Evolutionary conservation across 2,329 filamentous ascomycete genomes (phyloP).

Genomic region (Mycocentrospora acerina): DNA sequence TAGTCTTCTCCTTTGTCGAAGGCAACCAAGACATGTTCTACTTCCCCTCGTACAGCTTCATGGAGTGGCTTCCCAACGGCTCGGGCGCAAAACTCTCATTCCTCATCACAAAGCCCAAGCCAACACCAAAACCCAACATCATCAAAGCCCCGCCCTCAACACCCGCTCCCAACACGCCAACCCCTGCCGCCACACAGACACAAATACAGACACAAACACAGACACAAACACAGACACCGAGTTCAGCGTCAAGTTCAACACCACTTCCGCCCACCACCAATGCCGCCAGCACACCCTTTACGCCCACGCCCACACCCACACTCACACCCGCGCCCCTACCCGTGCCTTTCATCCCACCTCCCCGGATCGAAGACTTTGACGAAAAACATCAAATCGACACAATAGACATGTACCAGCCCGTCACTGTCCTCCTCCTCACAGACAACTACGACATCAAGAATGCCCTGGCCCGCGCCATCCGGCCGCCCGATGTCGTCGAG

Average conservation of each 20-base stretch:
- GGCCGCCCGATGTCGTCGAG: constrained; percentile 42
- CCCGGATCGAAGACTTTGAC: constrained; percentile 40
- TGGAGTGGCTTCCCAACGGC: constrained; percentile 65
- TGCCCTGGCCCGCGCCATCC: constrained; percentile 58
- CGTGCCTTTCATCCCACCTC: constrained; percentile 26
- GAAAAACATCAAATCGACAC: constrained; percentile 49
- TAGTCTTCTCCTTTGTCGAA: constrained; percentile 43
- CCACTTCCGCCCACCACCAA: constrained; percentile 1
- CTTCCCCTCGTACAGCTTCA: constrained; percentile 75
- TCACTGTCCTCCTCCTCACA: constrained; percentile 63
- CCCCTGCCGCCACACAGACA: constrained; percentile 1
- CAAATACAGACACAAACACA: too few relatives aligned
- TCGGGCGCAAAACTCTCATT: constrained; percentile 73
- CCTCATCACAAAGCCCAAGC: constrained; percentile 71
- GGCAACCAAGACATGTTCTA: constrained; percentile 70
- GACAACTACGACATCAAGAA: constrained; percentile 55
- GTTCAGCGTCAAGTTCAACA: constrained; percentile 1
- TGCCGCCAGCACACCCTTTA: constrained; percentile 10
- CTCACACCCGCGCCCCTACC: constrained; percentile 1
- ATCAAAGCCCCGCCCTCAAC: constrained; percentile 29
- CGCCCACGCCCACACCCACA: constrained; percentile 8
- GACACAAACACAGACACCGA: too few relatives aligned
- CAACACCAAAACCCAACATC: constrained; percentile 39
- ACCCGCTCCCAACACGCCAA: constrained; percentile 21
- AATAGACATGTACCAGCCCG: constrained; percentile 65